Percentiles rank a stretch among this genome's conserved stretches.
These are phyloP conservation scores for Phytophthora chlamydospora DNA, from an alignment of 352 stramenopile species.

Conservation along the genomic window DNA sequence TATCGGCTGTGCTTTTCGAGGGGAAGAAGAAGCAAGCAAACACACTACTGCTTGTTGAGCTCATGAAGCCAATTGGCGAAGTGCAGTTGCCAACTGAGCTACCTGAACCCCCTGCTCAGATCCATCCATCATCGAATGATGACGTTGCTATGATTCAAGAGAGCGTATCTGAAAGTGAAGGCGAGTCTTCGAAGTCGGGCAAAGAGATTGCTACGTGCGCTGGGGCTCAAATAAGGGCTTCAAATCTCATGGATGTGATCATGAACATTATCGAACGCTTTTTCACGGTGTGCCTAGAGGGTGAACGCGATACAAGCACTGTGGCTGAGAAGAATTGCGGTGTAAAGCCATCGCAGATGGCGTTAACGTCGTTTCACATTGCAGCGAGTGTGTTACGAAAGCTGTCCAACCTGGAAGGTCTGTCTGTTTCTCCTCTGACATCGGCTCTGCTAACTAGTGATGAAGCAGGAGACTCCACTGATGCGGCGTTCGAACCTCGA, in stretches of 20 bases:
- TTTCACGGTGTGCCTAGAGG: constrained; percentile 37
- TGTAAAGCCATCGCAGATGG: constrained; percentile 54
- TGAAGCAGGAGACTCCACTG: constrained; percentile 36
- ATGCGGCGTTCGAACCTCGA: constrained; percentile 50
- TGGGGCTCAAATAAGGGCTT: constrained; percentile 37
- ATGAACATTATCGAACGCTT: constrained; percentile 60
- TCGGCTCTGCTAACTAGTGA: constrained; percentile 64
- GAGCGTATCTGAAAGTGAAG: constrained; percentile 12
- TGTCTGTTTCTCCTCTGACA: constrained; percentile 71
- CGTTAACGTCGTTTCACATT: constrained; percentile 71
- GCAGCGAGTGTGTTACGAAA: constrained; percentile 63
- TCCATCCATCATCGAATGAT: constrained; percentile 16
- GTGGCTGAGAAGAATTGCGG: not conserved
- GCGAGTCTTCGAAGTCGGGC: constrained; percentile 3
- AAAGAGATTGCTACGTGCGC: constrained; percentile 38
- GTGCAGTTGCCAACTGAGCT: constrained; percentile 11
- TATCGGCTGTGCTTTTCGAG: constrained; percentile 76
- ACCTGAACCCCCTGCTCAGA: not conserved
- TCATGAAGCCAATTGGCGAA: constrained; percentile 53
- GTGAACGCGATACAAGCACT: constrained; percentile 2
- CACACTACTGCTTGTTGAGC: constrained; percentile 68
- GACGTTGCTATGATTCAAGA: constrained; percentile 42
- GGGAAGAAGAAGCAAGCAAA: constrained; percentile 81
- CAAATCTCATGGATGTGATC: constrained; percentile 58
- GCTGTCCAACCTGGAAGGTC: constrained; percentile 69